A percentile compares a stretch with the other conserved stretches of the same genome.
These are phyloP conservation scores for Saccharomycopsis sp. DNA, from an alignment of 805 yeast species.

Conservation along the genomic window DNA sequence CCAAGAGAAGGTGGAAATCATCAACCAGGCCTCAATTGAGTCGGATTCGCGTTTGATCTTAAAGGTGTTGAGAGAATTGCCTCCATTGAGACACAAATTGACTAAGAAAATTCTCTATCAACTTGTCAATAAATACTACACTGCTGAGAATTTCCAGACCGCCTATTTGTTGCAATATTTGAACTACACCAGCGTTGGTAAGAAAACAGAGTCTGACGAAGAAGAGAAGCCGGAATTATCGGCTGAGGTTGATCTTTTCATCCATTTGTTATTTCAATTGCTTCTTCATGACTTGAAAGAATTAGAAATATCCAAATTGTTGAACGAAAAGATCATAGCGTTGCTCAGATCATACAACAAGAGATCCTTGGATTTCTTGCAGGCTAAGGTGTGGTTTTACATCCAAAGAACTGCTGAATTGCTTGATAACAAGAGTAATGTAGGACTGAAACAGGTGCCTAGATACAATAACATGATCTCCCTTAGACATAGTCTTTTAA, in stretches of 20 bases:
- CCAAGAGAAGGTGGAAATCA: conserved; percentile 9
- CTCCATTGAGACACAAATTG: conserved; percentile 62
- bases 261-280: conserved; percentile 74
- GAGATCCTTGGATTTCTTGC: conserved; percentile 77
- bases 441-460: conserved; percentile 8
- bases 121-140: conserved; percentile 56
- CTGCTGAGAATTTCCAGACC: conserved; percentile 35
- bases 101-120: conserved; percentile 46
- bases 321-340: conserved; percentile 47
- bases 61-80: conserved; percentile 78
- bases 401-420: conserved; percentile 72
- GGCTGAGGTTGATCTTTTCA: conserved; percentile 76
- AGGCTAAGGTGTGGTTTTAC: conserved; percentile 92
- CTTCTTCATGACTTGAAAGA: conserved; percentile 60
- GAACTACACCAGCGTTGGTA: conserved; percentile 27
- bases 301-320: conserved; percentile 41
- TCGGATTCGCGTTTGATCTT: conserved; percentile 85
- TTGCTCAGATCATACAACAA: conserved; percentile 59
- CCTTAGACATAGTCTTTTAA: conserved; percentile 65
- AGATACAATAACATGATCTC: conserved; percentile 37
- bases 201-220: conserved; percentile 31
- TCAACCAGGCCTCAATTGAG: conserved; percentile 51
- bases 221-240: conserved; percentile 37
- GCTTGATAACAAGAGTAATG: conserved; percentile 26
- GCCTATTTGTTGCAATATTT: conserved; percentile 36